Conservation (phyloP, 192 early-diverging fungal species). For the Coemansia sp. region DNA sequence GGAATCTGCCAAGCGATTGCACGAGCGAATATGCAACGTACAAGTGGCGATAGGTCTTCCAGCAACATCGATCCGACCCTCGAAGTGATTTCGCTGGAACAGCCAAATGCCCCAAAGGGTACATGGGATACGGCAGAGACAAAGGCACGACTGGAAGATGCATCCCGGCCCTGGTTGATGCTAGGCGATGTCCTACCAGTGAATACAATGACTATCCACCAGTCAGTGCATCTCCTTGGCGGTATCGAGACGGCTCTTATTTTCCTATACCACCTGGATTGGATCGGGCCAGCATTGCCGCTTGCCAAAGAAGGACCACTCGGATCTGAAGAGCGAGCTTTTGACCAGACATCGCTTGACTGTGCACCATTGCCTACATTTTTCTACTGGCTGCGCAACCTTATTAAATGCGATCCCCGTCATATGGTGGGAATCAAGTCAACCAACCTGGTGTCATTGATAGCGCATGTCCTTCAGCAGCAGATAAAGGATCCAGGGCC, state of each 20-base stretch:
- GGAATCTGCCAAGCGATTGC: slow-evolving; percentile 42
- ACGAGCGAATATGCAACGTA: slow-evolving; percentile 22
- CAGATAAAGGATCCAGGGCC: slow-evolving; percentile 10
- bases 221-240: slow-evolving; percentile 24
- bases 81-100: slow-evolving; percentile 9
- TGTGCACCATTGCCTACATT: slow-evolving; percentile 28
- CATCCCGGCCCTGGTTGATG: slow-evolving; percentile 28
- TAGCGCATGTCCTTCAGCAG: slow-evolving; percentile 27
- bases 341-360: slow-evolving; percentile 32
- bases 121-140: slow-evolving; percentile 9
- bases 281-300: slow-evolving; percentile 28
- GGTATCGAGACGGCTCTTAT: slow-evolving; percentile 29
- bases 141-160: slow-evolving; percentile 18
- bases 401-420: slow-evolving; percentile 27
- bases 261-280: slow-evolving; percentile 32
- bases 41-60: neutral
- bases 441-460: slow-evolving; percentile 22
- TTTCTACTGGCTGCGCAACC: slow-evolving; percentile 35
- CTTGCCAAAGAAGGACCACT: slow-evolving; percentile 33
- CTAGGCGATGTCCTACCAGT: slow-evolving; percentile 21
- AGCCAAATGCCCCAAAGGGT: neutral
- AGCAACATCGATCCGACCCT: neutral
- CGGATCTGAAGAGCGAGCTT: slow-evolving; percentile 28
- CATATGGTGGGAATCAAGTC: slow-evolving; percentile 20
- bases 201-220: slow-evolving; percentile 26